Conservation (phyloP, 148 eudicot genomes). For the Simmondsia chinensis region DNA sequence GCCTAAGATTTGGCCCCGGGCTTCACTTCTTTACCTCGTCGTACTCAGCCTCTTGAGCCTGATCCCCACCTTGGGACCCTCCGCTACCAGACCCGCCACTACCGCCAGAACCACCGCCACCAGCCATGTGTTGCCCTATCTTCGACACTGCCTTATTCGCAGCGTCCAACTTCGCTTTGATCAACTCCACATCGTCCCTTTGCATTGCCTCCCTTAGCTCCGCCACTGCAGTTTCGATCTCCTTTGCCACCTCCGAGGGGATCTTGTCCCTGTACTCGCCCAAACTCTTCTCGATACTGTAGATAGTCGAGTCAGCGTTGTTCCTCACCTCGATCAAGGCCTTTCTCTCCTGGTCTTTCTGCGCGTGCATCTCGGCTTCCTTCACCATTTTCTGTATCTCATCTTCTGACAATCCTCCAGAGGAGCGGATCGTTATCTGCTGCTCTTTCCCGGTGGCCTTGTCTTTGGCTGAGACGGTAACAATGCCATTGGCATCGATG, state of each 20-base stretch:
- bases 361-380: conserved; percentile 44
- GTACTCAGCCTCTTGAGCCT: conserved; percentile 42
- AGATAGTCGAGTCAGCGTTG: conserved; percentile 34
- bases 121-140: conserved; percentile 42
- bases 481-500: conserved; percentile 44
- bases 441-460: conserved; percentile 30
- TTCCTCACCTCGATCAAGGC: conserved; percentile 29
- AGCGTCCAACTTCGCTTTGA: conserved; percentile 36
- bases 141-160: conserved; percentile 41
- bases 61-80: conserved; percentile 32
- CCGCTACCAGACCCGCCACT: conserved; percentile 9
- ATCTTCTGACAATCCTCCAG: conserved; percentile 37
- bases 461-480: conserved; percentile 39
- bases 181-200: conserved; percentile 27
- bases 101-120: conserved; percentile 15
- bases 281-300: conserved; percentile 41
- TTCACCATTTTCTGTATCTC: conserved; percentile 42
- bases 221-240: conserved; percentile 29
- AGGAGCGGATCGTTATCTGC: conserved; percentile 34
- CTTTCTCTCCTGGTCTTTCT: conserved; percentile 36
- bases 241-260: conserved; percentile 21
- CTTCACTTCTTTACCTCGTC: conserved; percentile 39
- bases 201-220: conserved; percentile 27
- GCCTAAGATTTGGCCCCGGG: no score
- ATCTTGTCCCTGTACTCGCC: conserved; percentile 36